Base-by-base conservation (phyloP, 2,329 filamentous ascomycete genomes). In the Neonectria punicea region DNA sequence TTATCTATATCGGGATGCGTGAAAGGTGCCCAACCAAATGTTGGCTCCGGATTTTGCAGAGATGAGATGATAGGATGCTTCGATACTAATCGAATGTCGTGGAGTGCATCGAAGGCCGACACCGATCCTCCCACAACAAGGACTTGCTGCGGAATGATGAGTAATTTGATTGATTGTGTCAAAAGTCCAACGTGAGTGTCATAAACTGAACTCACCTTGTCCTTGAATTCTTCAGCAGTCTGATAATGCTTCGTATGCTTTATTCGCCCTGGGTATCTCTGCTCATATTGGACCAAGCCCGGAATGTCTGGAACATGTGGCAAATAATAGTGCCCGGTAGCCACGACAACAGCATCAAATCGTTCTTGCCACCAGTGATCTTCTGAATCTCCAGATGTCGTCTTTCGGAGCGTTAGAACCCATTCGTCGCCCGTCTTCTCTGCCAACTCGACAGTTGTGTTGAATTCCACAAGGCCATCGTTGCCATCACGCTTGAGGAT, bases 241-340 rank as follows among this genome's bases (percentile, higher is more conserved):
- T 8, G 44, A 4, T 49, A 57, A 2, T 57, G 54, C 16, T 57
- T 57, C 6, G 54, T 57, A 18, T 57, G 54, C 18, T 28, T 57
- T 20, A 57, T 41, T 9, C n/a, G 13, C 6, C 28, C 54, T 0
- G 43, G 43, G n/a, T 20, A 57, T 10, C 13, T 39, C 8, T 18
- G 13, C 2, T 57, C 54, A 5, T 46, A 57, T 2, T 49, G 30
- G 0, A 25, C 20, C 16, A 57, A 28, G 16, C 54, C 54, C 1
- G 54, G 54, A 14, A 57, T 57, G n/a, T 18, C 8, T 7, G 43
- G 54, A 4, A 57, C 13, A 16, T 28, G 20, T 5, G 54, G 54
- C 14, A 47, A 13, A 10, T 57, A 16, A 13, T 57, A 47, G 9
- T 57, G 54, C 1, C 54, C 54, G 2, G 54, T 57, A 9, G 54